Base-by-base conservation (phyloP, 768 basidiomycete genomes). In the Gloeophyllum trabeum region DNA sequence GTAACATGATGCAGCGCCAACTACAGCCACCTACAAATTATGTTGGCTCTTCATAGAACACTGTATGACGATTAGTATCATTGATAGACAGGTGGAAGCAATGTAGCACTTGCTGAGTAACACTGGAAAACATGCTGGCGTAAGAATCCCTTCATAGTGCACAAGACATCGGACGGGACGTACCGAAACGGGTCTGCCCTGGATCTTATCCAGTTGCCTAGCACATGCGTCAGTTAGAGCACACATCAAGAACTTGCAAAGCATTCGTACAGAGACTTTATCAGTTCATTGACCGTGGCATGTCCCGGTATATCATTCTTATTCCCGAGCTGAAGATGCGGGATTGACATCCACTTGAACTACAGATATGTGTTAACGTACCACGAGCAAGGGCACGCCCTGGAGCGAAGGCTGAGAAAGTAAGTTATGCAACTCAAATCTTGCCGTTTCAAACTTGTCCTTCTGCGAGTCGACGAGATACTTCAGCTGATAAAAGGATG, bases 1-100 rank as follows among this genome's bases (percentile, higher is more conserved):
- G n/a, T n/a, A n/a, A n/a, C n/a, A n/a, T n/a, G n/a, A n/a, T n/a
- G n/a, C n/a, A n/a, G 16, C 28, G 28, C 10, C 28, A 35, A 26
- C 7, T n/a, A 4, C n/a, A 14, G 14, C 6, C 13, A 10, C 2
- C 16, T 1, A 86, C 82, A 96, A 64, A 56, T 96, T 96, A 59
- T 96, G 90, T 59, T 88, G 85, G 54, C 81, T 92, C 61, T 92
- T 93, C 83, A 94, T 93, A 2, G 90, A 96, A 58, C 91, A 94
- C 92, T 96, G 51, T 1, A 38, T 21, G 10, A 12, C 24, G 6
- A 39, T 16, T 24, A 38, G 16, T 7, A 35, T 6, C 14, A 24
- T 13, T 20, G 21, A 16, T 20, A 19, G 21, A 7, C 22, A 23
- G 25, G 24, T 3, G 34, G 44, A 16, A 25, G 24, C 37, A 28